phyloP scores from a whole-genome alignment of 345 rosid genomes.

The Dimocarpus longan region DNA sequence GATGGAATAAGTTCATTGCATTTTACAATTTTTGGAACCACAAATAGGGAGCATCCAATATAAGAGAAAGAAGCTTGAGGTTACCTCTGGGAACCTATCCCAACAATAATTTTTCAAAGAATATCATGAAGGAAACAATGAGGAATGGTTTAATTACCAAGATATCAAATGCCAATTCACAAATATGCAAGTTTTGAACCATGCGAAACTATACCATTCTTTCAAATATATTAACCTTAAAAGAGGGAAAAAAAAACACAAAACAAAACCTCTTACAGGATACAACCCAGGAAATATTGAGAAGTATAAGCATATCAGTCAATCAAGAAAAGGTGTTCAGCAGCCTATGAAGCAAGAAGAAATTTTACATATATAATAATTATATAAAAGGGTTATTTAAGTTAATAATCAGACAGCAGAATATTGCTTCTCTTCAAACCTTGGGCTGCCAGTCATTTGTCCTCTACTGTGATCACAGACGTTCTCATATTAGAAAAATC shows the following conservation, averaged over 20 bases:
- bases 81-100: not conserved
- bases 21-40: not conserved
- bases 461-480: not conserved
- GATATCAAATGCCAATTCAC: not conserved
- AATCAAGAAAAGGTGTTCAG: not conserved
- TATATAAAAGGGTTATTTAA: not conserved
- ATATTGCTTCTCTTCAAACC: not conserved
- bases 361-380: not conserved
- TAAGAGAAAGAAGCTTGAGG: not conserved
- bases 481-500: conserved; percentile 2
- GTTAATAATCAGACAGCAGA: not conserved
- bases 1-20: not conserved
- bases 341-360: not conserved
- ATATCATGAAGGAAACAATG: not conserved
- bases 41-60: not conserved
- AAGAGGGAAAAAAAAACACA: no score
- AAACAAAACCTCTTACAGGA: not conserved
- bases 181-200: not conserved
- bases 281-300: not conserved
- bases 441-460: not conserved
- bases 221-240: no score
- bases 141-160: not conserved
- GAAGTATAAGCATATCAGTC: not conserved
- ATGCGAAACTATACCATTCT: not conserved
- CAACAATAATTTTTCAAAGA: not conserved